These are phyloP conservation scores for Aureobasidium mangrovei DNA, from an alignment of 2,329 filamentous ascomycete species.

Conservation along the genomic window DNA sequence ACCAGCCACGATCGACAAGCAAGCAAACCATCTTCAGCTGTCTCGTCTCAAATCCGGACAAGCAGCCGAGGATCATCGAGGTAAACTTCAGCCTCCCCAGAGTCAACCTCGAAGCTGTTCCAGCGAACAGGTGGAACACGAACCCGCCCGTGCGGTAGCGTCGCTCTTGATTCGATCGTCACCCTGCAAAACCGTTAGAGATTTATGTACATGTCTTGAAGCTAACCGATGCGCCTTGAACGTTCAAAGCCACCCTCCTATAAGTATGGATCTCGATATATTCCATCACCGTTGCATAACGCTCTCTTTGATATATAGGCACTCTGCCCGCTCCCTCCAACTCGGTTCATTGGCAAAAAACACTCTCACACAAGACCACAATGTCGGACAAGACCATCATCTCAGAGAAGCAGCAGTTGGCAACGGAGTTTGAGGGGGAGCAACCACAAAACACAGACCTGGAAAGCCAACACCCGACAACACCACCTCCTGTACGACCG, in stretches of 20 bases:
- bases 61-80: background rate
- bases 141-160: conserved; percentile 6
- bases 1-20: background rate
- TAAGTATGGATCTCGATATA: conserved; percentile 5
- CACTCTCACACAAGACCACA: background rate
- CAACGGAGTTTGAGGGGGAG: background rate
- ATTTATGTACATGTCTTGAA: conserved; percentile 10
- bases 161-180: conserved; percentile 7
- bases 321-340: background rate
- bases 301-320: background rate
- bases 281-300: background rate
- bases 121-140: conserved; percentile 10
- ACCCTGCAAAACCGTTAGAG: background rate
- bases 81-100: background rate
- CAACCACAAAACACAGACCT: background rate
- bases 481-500: conserved; percentile 4
- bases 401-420: conserved; percentile 4
- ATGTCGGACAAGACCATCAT: conserved; percentile 7
- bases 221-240: background rate
- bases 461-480: background rate
- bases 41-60: background rate
- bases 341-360: too few species aligned
- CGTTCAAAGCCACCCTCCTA: background rate
- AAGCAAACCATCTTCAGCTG: background rate
- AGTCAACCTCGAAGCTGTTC: background rate